Conservation (phyloP, 257 asterid genomes). For the Solanum infundibuliforme region DNA sequence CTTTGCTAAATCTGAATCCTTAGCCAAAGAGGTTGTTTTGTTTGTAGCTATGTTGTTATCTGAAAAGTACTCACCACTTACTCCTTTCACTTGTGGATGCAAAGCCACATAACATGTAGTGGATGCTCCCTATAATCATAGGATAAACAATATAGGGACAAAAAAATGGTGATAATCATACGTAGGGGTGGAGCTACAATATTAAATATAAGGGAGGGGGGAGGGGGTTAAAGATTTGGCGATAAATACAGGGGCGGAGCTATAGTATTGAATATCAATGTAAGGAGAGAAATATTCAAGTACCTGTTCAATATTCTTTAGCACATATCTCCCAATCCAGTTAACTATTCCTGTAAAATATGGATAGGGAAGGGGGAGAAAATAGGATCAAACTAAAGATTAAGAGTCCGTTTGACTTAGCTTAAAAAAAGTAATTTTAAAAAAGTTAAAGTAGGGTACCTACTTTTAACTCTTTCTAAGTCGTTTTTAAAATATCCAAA, state of each 20-base stretch:
- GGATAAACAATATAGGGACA: neutral
- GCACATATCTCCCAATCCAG: constrained; percentile 46
- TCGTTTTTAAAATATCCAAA: neutral
- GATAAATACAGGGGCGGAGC: neutral
- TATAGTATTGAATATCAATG: neutral
- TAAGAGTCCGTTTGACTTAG: neutral
- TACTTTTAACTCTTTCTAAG: neutral
- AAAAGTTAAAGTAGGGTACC: neutral
- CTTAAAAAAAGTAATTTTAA: neutral
- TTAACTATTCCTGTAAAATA: constrained; percentile 28
- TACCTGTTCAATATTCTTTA: constrained; percentile 60
- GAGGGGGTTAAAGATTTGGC: neutral
- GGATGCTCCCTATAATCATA: constrained; percentile 40
- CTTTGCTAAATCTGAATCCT: constrained; percentile 52
- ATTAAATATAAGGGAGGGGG: no score
- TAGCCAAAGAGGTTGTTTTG: constrained; percentile 17
- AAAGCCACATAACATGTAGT: constrained; percentile 67
- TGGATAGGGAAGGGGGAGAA: neutral
- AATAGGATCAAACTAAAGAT: neutral
- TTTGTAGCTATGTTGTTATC: constrained; percentile 29
- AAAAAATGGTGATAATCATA: neutral
- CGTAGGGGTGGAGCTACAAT: neutral
- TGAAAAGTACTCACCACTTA: constrained; percentile 55
- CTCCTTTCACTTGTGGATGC: constrained; percentile 58
- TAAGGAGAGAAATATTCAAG: neutral